phyloP scores from a whole-genome alignment of 108 stramenopile species.

The Cyclotella cryptica region DNA sequence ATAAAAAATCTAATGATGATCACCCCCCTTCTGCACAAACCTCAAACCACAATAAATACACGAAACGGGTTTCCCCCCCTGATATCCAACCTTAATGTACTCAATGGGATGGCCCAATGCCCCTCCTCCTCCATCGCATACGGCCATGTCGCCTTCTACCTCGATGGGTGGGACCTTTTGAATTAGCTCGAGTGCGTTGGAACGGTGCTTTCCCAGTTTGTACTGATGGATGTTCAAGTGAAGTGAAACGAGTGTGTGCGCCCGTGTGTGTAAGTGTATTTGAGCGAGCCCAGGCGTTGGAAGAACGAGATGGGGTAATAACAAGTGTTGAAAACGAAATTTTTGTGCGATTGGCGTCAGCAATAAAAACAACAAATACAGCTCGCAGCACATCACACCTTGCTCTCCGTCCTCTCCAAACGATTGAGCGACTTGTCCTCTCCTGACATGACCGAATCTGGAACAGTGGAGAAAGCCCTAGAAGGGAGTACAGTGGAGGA shows the following conservation, averaged over 20 bases:
- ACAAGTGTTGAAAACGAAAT: too few relatives aligned
- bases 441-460: constrained; percentile 37
- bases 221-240: constrained; percentile 49
- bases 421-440: constrained; percentile 50
- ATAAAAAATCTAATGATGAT: constrained; percentile 15
- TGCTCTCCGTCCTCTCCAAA: constrained; percentile 49
- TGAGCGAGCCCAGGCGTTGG: too few relatives aligned
- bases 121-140: constrained; percentile 97
- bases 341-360: too few relatives aligned
- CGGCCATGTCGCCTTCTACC: constrained; percentile 91
- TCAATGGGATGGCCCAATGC: constrained; percentile 96
- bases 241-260: neutral
- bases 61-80: constrained; percentile 60
- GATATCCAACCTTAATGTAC: constrained; percentile 79
- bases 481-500: neutral
- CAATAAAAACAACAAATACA: too few relatives aligned
- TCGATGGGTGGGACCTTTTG: constrained; percentile 84
- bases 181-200: constrained; percentile 94
- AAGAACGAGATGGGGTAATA: too few relatives aligned
- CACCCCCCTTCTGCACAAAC: constrained; percentile 55
- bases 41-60: constrained; percentile 89
- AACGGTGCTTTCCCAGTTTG: constrained; percentile 91
- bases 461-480: neutral
- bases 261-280: too few relatives aligned
- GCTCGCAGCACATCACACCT: too few relatives aligned